Base-by-base conservation (phyloP, 306 rosid genomes). In the Abrus precatorius region DNA sequence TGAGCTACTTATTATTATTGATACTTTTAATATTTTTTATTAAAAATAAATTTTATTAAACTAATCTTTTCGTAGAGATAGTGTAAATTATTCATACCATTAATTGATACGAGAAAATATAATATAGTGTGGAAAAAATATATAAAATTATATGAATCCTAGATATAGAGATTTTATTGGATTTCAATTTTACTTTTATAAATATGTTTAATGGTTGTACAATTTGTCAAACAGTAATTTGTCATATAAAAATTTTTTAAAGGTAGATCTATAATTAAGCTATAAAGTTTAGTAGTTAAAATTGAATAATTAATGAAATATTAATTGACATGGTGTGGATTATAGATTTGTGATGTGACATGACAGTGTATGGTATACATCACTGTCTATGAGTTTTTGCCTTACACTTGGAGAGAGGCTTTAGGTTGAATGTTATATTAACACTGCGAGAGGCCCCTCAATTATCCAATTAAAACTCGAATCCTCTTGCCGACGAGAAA, bases 321-420 rank as follows among this genome's bases (percentile, higher is more conserved):
- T 9, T 75, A 6, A 38, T 20, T 49, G 14, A 28, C 52, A 50
- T 36, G 5, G 0, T 6, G 32, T 49, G 5, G 32, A n/a, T 5
- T 54, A 54, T 2, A 38, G 5, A 1, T 27, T 44, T 14, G n/a
- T 12, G 5, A 2, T 52, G 9, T 9, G 50, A 64, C 1, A 50
- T 50, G 20, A 65, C 44, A 28, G 6, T 7, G 38, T 33, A 45
- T 28, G 79, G 67, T 80, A 32, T 53, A 62, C 14, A 72, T 80
- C 79, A 61, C 34, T 38, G 30, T 80, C 74, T 3, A 1, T 50
- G 27, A 57, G 52, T 6, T 20, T 60, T 3, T 44, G 28, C 65
- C 14, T 61, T 36, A 36, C 83, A 80, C 83, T 36, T 80, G 74
- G 63, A 70, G 10, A 36, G 4, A 70, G 7, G 0, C 13, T 34